Base-by-base conservation (phyloP, 2,329 filamentous ascomycete species). In the Aureobasidium sp. region DNA sequence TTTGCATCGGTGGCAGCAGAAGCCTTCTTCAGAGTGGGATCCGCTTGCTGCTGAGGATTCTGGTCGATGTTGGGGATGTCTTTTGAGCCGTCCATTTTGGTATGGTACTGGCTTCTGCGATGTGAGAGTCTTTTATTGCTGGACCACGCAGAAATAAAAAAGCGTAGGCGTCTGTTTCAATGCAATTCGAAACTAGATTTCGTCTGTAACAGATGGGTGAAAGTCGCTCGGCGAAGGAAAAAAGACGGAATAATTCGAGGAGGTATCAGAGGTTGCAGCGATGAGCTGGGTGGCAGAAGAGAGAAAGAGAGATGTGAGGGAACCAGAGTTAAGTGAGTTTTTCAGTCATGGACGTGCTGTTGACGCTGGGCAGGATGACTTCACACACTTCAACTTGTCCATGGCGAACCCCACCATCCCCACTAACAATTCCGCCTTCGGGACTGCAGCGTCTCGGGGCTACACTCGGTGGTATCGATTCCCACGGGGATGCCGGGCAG, bases 361-460 rank as follows among this genome's bases (percentile, higher is more conserved):
- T 58, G 27, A 58, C 55, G 55, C 55, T 58, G 55, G 55, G 41
- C 41, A 44, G 42, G 8, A 58, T 58, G 55, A 58, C 55, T 58
- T 58, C 55, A 58, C 55, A 47, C 55, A 15, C 42, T 47, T 47
- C 41, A 58, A 47, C n/a, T 27, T 42, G 39, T 45, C 34, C 53
- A 44, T 56, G 29, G 41, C 39, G 27, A 48, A 58, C 55, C 55
- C 55, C 55, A 58, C 55, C 55, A 47, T 44, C 55, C 55, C 55
- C 55, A 58, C 55, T 20, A 39, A 37, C 36, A 39, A 20, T 42
- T 58, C 42, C 29, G 55, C 5, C 27, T 45, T 52, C 49, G 49
- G 49, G 49, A 20, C 34, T 25, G n/a, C 34, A 39, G 48, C 20
- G n/a, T 52, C 36, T 55, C 51, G 51, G 51, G 36, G 15, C 51